Evolutionary conservation across 2,329 filamentous ascomycete genomes (phyloP).

Genomic region (Ploettnerulaceae sp.): DNA sequence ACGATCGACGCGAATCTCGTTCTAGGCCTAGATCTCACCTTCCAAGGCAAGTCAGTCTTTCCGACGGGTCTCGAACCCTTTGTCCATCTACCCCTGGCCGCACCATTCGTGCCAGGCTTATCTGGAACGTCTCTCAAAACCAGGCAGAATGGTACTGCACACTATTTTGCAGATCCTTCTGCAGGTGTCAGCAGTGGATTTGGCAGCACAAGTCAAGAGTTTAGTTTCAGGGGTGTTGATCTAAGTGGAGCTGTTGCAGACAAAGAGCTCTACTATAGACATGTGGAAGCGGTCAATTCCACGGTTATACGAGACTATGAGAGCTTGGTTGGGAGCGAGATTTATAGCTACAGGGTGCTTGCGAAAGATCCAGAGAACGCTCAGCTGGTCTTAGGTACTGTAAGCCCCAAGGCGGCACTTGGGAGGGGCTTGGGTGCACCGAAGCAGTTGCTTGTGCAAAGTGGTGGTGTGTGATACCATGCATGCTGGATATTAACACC

Average conservation of each 20-base stretch:
- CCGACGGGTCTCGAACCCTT: slow-evolving; percentile 59
- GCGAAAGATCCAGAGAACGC: slow-evolving; percentile 4
- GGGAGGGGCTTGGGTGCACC: slow-evolving; percentile 35
- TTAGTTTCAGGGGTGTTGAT: slow-evolving; percentile 47
- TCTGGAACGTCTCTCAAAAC: slow-evolving; percentile 43
- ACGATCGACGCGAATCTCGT: slow-evolving; percentile 45
- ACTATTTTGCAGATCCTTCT: slow-evolving; percentile 46
- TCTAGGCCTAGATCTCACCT: slow-evolving; percentile 44
- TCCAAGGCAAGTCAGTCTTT: slow-evolving; percentile 46
- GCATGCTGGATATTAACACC: neutral
- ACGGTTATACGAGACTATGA: slow-evolving; percentile 47
- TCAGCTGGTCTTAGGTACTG: slow-evolving; percentile 15
- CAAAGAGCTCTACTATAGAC: slow-evolving; percentile 46
- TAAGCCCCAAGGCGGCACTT: slow-evolving; percentile 34
- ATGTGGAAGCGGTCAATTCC: slow-evolving; percentile 51
- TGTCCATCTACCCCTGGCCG: slow-evolving; percentile 28
- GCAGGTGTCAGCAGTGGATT: slow-evolving; percentile 44
- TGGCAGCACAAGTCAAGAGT: slow-evolving; percentile 53
- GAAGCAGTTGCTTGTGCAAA: slow-evolving; percentile 25
- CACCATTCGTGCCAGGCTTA: slow-evolving; percentile 28
- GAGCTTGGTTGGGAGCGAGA: slow-evolving; percentile 32
- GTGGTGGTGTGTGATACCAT: slow-evolving; percentile 5
- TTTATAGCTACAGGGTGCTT: slow-evolving; percentile 15
- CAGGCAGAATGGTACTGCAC: slow-evolving; percentile 52
- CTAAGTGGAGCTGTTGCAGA: slow-evolving; percentile 7